Evolutionary conservation across 2,329 filamentous ascomycete species (phyloP).

Genomic region (Hymenoscyphus scutula): DNA sequence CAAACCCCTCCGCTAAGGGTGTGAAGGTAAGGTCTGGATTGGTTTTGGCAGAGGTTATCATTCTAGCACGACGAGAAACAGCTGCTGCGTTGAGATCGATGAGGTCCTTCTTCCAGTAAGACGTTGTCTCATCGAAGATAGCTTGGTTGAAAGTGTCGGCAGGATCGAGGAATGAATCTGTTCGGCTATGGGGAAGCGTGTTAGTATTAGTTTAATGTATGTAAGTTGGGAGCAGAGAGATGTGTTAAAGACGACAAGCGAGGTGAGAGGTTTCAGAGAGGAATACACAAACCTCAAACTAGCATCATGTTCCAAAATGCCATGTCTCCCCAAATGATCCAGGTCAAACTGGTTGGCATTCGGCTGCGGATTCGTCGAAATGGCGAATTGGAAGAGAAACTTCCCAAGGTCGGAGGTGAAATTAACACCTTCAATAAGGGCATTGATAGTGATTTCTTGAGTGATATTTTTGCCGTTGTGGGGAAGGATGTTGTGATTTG

Average conservation of each 20-base stretch:
- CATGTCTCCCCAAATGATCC: constrained; percentile 9
- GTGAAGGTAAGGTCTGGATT: constrained; percentile 2
- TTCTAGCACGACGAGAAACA: constrained; percentile 3
- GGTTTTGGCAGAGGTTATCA: not conserved
- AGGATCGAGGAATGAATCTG: constrained; percentile 7
- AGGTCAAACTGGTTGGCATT: constrained; percentile 9
- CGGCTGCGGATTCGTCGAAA: constrained; percentile 3
- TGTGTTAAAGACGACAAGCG: no score
- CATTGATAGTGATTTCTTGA: constrained; percentile 4
- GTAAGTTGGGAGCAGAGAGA: no score
- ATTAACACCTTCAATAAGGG: constrained; percentile 3
- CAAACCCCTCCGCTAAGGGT: not conserved
- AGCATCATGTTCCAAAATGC: constrained; percentile 13
- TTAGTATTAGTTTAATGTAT: not conserved
- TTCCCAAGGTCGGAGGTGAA: constrained; percentile 1
- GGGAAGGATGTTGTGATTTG: constrained; percentile 15
- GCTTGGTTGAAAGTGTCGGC: constrained; percentile 7
- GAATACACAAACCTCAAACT: constrained; percentile 12
- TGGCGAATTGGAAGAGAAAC: constrained; percentile 5
- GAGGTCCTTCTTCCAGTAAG: constrained; percentile 10
- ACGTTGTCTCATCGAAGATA: constrained; percentile 11
- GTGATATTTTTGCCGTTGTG: constrained; percentile 13
- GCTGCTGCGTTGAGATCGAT: constrained; percentile 8
- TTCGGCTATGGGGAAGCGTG: constrained; percentile 2
- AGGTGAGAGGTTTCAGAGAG: not conserved